Conservation (phyloP, 805 yeast species). For the Candida boleticola region DNA sequence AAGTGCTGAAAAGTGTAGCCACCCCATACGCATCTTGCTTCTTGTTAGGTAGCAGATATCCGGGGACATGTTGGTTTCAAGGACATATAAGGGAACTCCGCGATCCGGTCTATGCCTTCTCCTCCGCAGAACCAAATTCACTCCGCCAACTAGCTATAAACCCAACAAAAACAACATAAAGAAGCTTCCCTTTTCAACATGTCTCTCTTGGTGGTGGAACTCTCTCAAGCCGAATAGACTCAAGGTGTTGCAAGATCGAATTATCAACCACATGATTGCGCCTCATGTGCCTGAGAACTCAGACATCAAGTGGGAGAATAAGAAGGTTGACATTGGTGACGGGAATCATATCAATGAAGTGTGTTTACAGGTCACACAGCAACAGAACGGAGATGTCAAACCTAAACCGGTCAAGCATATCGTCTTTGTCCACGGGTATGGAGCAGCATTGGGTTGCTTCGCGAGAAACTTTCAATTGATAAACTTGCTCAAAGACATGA, state of each 20-base stretch:
- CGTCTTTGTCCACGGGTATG: slow-evolving; percentile 58
- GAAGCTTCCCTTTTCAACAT: slow-evolving; percentile 14
- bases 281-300: slow-evolving; percentile 17
- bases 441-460: slow-evolving; percentile 55
- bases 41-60: no score
- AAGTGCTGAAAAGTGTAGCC: no score
- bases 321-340: slow-evolving; percentile 20
- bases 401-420: slow-evolving; percentile 32
- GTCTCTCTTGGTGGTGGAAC: slow-evolving; percentile 20
- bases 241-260: slow-evolving; percentile 29
- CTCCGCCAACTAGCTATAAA: slow-evolving; percentile 15
- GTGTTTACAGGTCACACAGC: slow-evolving; percentile 27
- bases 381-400: slow-evolving; percentile 8
- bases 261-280: slow-evolving; percentile 35
- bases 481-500: slow-evolving; percentile 23
- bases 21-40: no score
- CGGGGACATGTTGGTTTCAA: no score
- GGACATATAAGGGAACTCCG: no score
- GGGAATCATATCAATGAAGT: slow-evolving; percentile 35
- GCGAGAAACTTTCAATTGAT: slow-evolving; percentile 50
- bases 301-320: slow-evolving; percentile 17
- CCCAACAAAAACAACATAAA: slow-evolving; percentile 11
- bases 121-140: slow-evolving; percentile 5
- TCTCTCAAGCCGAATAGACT: slow-evolving; percentile 25
- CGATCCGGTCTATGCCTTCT: no score